phyloP scores from a whole-genome alignment of 2,329 filamentous ascomycete genomes.

The Zasmidium angulare region DNA sequence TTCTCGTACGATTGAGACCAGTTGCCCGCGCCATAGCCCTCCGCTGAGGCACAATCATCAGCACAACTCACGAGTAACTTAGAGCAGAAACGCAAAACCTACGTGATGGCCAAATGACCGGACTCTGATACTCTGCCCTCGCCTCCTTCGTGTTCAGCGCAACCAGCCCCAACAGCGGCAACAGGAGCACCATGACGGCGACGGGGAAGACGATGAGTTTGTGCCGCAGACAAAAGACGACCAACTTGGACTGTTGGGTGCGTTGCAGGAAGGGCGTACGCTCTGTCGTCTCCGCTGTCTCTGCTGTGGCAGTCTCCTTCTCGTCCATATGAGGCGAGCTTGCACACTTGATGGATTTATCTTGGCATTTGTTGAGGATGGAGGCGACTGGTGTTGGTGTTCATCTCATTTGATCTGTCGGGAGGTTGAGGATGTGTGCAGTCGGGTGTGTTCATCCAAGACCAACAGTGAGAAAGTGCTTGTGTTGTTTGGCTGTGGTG shows the following conservation, averaged over 20 bases:
- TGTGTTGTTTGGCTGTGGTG: no score
- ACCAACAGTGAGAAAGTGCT: no score
- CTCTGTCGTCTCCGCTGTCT: constrained; percentile 14
- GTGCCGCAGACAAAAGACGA: constrained; percentile 24
- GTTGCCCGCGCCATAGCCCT: constrained; percentile 34
- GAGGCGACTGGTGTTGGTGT: neutral
- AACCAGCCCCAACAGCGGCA: constrained; percentile 32
- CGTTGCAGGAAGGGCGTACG: constrained; percentile 9
- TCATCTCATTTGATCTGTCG: neutral
- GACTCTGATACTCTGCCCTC: constrained; percentile 28
- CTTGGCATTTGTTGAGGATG: neutral
- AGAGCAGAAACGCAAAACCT: constrained; percentile 7
- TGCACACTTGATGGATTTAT: no score
- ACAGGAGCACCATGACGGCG: constrained; percentile 25
- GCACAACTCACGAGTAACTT: neutral
- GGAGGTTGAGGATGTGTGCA: no score
- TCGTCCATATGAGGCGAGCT: constrained; percentile 13
- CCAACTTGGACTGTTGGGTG: constrained; percentile 11
- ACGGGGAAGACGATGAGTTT: constrained; percentile 24
- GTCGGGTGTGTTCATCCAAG: no score
- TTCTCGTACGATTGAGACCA: constrained; percentile 35
- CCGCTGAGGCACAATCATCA: constrained; percentile 14
- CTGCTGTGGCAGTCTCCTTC: constrained; percentile 12
- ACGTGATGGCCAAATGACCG: constrained; percentile 33
- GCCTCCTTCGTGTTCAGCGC: constrained; percentile 27